Percentiles rank a stretch among this genome's conserved stretches.
Evolutionary conservation across 2,329 filamentous ascomycete species (phyloP).

Genomic region (Penicillium psychrosexuale): DNA sequence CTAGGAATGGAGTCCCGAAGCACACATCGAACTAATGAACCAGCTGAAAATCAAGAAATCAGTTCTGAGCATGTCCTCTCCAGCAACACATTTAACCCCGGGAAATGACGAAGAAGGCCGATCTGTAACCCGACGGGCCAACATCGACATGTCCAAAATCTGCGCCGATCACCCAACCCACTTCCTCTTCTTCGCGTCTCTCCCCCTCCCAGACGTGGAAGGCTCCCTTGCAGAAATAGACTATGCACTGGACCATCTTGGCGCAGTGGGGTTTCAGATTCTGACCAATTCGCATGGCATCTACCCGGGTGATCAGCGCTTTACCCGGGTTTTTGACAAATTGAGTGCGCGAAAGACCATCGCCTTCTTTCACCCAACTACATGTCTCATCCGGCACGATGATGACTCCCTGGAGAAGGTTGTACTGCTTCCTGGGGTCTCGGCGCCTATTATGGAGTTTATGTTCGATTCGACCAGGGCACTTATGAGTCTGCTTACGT

Average conservation of each 20-base stretch:
- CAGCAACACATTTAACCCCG: conserved; percentile 50
- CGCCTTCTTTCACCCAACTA: conserved; percentile 57
- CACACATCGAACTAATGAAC: conserved; percentile 53
- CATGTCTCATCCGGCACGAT: conserved; percentile 10
- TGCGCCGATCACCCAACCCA: conserved; percentile 29
- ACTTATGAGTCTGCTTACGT: conserved; percentile 24
- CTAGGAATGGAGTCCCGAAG: conserved; percentile 45
- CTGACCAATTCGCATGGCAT: conserved; percentile 53
- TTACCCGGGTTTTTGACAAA: conserved; percentile 50
- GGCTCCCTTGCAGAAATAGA: conserved; percentile 50
- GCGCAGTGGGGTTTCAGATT: conserved; percentile 52
- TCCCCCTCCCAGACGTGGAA: conserved; percentile 52
- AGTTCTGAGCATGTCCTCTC: conserved; percentile 55
- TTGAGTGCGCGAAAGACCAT: conserved; percentile 48
- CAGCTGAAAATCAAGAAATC: conserved; percentile 50
- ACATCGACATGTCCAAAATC: conserved; percentile 27
- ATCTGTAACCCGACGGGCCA: conserved; percentile 39
- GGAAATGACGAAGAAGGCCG: conserved; percentile 37
- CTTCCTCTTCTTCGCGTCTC: conserved; percentile 54
- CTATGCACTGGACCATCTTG: conserved; percentile 39
- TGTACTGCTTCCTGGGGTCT: conserved; percentile 14
- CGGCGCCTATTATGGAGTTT: conserved; percentile 28
- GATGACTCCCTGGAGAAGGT: conserved; percentile 8
- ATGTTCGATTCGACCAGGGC: conserved; percentile 28
- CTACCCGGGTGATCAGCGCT: conserved; percentile 50